Base-by-base conservation (phyloP, 495 filamentous ascomycete species). In the Amniculicola lignicola region DNA sequence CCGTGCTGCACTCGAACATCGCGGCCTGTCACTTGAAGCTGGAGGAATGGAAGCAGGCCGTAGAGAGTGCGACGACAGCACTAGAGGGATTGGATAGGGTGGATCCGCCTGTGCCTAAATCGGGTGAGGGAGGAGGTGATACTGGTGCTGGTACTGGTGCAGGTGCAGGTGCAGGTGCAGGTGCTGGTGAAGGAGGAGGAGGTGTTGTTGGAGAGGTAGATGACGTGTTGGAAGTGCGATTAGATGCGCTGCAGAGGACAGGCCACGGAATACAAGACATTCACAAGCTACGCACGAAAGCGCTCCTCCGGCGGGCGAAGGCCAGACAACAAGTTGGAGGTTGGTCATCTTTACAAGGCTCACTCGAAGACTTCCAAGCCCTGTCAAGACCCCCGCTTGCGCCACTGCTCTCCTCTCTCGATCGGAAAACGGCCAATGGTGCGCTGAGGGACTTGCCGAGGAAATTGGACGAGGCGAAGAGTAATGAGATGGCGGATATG, bases 401-500 rank as follows among this genome's bases (percentile, higher is more conserved):
- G 7, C 9, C 15, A 9, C 16, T 22, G 15, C 72, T 98, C 0
- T 72, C 81, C 0, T 39, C 76, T 0, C 74, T 79, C 35, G 92
- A 96, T 61, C 75, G 66, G 64, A 79, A 78, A 49, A 77, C 85
- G 36, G 83, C 94, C 1, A 75, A 82, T 53, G 69, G 74, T 37
- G 85, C 86, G 33, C 72, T 95, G 24, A 70, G 73, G 31, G 72
- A 71, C 23, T 75, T 96, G 11, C 85, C 87, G 2, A 71, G 74
- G 19, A 77, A 76, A 57, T 81, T 89, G 35, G 86, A 89, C 38
- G 77, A 78, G 28, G 90, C 90, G 2, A 84, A 85, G 69, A 84
- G 93, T 63, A 84, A 77, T 64, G 93, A 98, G 71, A 89, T 90
- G 78, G 82, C 76, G 5, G 92, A 98, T 70, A 95, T 96, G 88